Conservation (phyloP, 306 rosid species). For the Pyrus bretschneideri region DNA sequence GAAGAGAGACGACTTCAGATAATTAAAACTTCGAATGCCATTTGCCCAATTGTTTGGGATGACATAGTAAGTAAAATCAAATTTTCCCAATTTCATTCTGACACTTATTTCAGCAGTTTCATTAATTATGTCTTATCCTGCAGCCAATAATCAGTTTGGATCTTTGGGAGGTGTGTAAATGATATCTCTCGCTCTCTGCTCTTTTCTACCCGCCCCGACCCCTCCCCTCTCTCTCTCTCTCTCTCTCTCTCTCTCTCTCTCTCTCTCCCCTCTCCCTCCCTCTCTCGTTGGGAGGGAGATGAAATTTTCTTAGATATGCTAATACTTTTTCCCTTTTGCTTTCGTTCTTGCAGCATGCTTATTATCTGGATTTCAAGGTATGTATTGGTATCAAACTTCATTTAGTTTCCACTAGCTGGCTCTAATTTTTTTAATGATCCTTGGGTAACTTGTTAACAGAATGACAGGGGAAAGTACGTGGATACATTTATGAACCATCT, state of each 20-base stretch:
- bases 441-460: conserved; percentile 42
- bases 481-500: conserved; percentile 70
- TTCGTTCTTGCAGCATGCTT: conserved; percentile 72
- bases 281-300: neutral
- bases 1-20: conserved; percentile 65
- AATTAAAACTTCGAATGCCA: conserved; percentile 64
- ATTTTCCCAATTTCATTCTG: conserved; percentile 6
- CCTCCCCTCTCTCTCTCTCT: neutral
- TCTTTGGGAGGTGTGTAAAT: conserved; percentile 83
- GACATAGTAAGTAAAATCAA: conserved; percentile 58
- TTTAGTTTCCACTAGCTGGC: neutral
- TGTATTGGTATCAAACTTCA: conserved; percentile 6
- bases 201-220: no score
- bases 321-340: conserved; percentile 4
- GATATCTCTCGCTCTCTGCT: conserved; percentile 17
- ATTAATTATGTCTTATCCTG: conserved; percentile 32
- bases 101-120: conserved; percentile 7
- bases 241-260: neutral
- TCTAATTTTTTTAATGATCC: conserved; percentile 12
- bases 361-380: conserved; percentile 91
- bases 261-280: neutral
- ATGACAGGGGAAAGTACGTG: conserved; percentile 70
- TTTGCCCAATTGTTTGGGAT: conserved; percentile 80
- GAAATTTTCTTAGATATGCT: conserved; percentile 4
- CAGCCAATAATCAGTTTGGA: conserved; percentile 95